Base-by-base conservation (phyloP, 192 early-diverging fungal species). In the Backusella morwellensis region DNA sequence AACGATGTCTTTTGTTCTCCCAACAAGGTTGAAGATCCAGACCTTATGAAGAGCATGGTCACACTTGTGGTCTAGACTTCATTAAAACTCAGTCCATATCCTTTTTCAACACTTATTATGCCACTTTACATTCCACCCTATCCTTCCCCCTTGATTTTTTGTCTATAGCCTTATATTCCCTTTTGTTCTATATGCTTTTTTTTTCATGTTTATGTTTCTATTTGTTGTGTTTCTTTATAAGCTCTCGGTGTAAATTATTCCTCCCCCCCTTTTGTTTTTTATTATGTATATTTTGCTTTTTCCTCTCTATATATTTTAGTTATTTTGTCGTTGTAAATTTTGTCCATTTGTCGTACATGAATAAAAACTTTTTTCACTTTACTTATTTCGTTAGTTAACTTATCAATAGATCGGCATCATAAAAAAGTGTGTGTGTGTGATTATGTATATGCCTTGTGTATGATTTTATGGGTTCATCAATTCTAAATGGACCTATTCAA, bases 1-100 rank as follows among this genome's bases (percentile, higher is more conserved):
- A 70, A 70, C n/a, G 40, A 36, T 15, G 42, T 34, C 12, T 32
- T 19, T 72, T 44, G 47, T 2, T 32, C 41, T 7, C 29, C 40
- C 26, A 26, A 19, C 44, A 34, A 38, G 3, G 21, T 41, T 2
- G 68, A 70, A 23, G 68, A 32, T 47, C n/a, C 70, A 47, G 70
- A 72, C 41, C 40, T 72, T 44, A 34, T 72, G 70, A 72, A 40
- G 17, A 32, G 47, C n/a, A 40, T 72, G 38, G 70, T 44, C 42
- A 72, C 70, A 34, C 41, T 72, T 21, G 70, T 72, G 32, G 70
- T 72, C 41, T 72, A 72, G 44, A 40, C 42, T 71, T 63, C 11
- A 29, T 63, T 63, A 26, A 29, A 63, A 63, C 56, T 63, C 56
- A 8, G 56, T 63, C 56, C 21, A 12, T 63, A 29, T 63, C 23